Evolutionary conservation across 768 basidiomycete species (phyloP), one percentile per base, ranked within the genome.

Genomic region (Agaricus blazei): DNA sequence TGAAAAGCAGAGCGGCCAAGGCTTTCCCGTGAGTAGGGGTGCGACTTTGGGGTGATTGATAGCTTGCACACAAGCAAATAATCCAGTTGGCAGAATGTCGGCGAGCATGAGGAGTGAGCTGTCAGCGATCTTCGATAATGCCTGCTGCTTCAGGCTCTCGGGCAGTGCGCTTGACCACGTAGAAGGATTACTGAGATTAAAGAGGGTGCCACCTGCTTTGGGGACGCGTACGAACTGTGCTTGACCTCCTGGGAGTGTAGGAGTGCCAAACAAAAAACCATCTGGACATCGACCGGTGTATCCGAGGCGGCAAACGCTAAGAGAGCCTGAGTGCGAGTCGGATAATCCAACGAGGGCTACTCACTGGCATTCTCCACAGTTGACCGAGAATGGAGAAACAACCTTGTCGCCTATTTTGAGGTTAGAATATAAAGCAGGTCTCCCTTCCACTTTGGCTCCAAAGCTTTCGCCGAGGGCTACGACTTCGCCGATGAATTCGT

Each of bases 321-420:
- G 37, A 29, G 23, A 29, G 31, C 40, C 9, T 37, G 57, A 28
- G 28, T 14, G 37, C 19, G n/a, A 1, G 29, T 8, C n/a, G 9
- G n/a, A 43, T 24, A 5, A 26, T 11, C 15, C 23, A 48, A 9
- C 4, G 3, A 11, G 23, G 19, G 44, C 28, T 9, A 76, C 83
- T 63, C 57, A 92, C 89, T 85, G 81, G 78, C 90, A 93, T 64
- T 91, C 88, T n/a, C 84, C 85, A 60, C 90, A 93, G 48, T 82
- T 88, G n/a, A 80, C 76, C 0, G 88, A 88, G 68, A 91, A 92
- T 2, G 90, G 87, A 1, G 88, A 83, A 24, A 92, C 83, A 12
- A 92, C 86, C 62, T 83, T 87, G 64, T 92, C 85, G 4, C 88
- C 89, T 5, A 88, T 67, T 52, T 76, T 80, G 51, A 92, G 74